Base-by-base conservation (phyloP, 257 asterid genomes). In the Cordia subcordata region DNA sequence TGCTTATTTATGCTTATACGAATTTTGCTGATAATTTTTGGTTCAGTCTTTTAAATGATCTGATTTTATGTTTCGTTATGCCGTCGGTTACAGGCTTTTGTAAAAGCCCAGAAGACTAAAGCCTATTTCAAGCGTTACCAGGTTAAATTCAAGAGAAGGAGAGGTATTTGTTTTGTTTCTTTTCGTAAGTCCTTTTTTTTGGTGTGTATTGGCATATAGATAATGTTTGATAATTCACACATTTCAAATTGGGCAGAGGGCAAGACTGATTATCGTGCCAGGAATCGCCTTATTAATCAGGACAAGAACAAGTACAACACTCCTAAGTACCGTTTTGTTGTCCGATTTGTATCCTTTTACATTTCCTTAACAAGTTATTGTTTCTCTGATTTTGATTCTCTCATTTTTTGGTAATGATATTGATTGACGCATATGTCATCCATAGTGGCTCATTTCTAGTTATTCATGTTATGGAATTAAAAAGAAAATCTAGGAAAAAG, bases 291-390 rank as follows among this genome's bases (percentile, higher is more conserved):
- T 77, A 88, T 85, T 68, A 88, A 88, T 50, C 96, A 88, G 86
- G 96, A 88, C 55, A 88, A 88, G 68, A 88, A 83, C 72, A 85
- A 88, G 75, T 83, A 85, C 74, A 88, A 88, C 70, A 83, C 90
- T 6, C 96, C 96, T 0, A 85, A 88, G 64, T 88, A 72, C 58
- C 86, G 96, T 4, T 80, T 68, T 51, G 94, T 85, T 61, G 95
- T 89, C 66, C 77, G 95, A 70, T 90, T 86, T 65, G 94, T 80
- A 84, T 80, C 90, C 88, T 75, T 3, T 22, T 5, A 0, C 15
- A 15, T 23, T 15, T 8, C 37, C 10, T n/a, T 50, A 9, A 17
- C 17, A 9, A 8, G 6, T 21, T 22, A 44, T 20, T 47, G 16
- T 37, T 11, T 58, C 5, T 5, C 5, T 20, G 22, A 14, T n/a